phyloP scores from a whole-genome alignment of 768 basidiomycete species.

The Kwoniella dendrophila region DNA sequence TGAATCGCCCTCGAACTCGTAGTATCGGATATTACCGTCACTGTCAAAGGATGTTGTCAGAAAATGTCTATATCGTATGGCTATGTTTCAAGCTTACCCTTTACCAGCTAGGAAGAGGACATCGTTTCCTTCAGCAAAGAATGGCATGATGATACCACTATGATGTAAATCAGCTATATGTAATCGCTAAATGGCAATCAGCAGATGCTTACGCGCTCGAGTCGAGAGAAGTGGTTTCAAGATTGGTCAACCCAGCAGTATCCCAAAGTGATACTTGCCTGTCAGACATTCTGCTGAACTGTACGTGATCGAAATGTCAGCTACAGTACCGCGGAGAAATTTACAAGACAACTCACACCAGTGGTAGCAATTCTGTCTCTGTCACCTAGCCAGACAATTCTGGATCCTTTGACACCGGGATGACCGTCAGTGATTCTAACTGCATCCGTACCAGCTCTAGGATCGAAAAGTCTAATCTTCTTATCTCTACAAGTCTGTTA shows the following conservation, averaged over 20 bases:
- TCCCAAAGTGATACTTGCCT: conserved; percentile 91
- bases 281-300: conserved; percentile 94
- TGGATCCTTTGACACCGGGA: conserved; percentile 86
- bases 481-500: conserved; percentile 80
- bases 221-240: conserved; percentile 80
- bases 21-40: conserved; percentile 89
- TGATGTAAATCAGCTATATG: conserved; percentile 20
- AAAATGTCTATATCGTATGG: background rate
- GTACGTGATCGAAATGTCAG: background rate
- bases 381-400: conserved; percentile 89
- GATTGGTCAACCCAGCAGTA: conserved; percentile 68
- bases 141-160: conserved; percentile 89
- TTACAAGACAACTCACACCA: conserved; percentile 59
- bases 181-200: background rate
- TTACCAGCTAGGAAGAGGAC: conserved; percentile 90
- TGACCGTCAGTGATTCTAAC: conserved; percentile 84
- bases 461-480: conserved; percentile 88
- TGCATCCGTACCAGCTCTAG: conserved; percentile 77
- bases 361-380: conserved; percentile 87
- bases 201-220: conserved; percentile 65
- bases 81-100: conserved; percentile 61
- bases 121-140: conserved; percentile 88
- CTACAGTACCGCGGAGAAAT: background rate
- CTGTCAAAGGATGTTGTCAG: conserved; percentile 56
- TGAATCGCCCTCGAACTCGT: conserved; percentile 86